These are phyloP conservation scores for Yarrowia osloensis DNA, from an alignment of 805 yeast species.

Conservation along the genomic window DNA sequence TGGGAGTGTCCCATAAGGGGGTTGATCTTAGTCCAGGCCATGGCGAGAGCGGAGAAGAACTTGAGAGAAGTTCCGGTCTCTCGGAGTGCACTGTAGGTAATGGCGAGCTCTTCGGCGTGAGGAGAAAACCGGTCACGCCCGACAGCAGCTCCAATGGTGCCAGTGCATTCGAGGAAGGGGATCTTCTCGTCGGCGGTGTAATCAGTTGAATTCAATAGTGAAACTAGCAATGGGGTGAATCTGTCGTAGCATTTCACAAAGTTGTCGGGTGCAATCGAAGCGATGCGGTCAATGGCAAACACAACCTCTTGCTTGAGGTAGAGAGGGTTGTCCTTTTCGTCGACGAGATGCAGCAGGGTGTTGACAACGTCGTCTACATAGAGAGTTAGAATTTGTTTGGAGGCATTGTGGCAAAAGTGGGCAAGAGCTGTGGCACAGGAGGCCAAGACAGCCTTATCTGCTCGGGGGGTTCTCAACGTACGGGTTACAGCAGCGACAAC, in stretches of 20 bases:
- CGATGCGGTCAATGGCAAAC: slow-evolving; percentile 94
- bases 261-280: slow-evolving; percentile 89
- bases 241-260: slow-evolving; percentile 92
- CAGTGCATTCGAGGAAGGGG: slow-evolving; percentile 22
- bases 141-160: slow-evolving; percentile 56
- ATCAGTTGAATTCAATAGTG: slow-evolving; percentile 69
- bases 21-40: slow-evolving; percentile 93
- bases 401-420: slow-evolving; percentile 89
- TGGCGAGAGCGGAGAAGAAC: slow-evolving; percentile 83
- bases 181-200: slow-evolving; percentile 59
- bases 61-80: slow-evolving; percentile 75
- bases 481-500: slow-evolving; percentile 73
- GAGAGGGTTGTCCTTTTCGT: slow-evolving; percentile 67
- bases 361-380: slow-evolving; percentile 78
- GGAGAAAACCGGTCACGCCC: slow-evolving; percentile 85
- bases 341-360: slow-evolving; percentile 71
- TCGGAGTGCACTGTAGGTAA: slow-evolving; percentile 42
- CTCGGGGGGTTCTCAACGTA: slow-evolving; percentile 57
- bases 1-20: slow-evolving; percentile 61
- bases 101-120: slow-evolving; percentile 66
- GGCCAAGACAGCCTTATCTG: slow-evolving; percentile 80
- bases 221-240: slow-evolving; percentile 81
- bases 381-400: slow-evolving; percentile 85
- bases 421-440: slow-evolving; percentile 99
- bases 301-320: slow-evolving; percentile 97